These are phyloP conservation scores for Beauveria sp. DNA, from an alignment of 2,329 filamentous ascomycete species.

Conservation along the genomic window DNA sequence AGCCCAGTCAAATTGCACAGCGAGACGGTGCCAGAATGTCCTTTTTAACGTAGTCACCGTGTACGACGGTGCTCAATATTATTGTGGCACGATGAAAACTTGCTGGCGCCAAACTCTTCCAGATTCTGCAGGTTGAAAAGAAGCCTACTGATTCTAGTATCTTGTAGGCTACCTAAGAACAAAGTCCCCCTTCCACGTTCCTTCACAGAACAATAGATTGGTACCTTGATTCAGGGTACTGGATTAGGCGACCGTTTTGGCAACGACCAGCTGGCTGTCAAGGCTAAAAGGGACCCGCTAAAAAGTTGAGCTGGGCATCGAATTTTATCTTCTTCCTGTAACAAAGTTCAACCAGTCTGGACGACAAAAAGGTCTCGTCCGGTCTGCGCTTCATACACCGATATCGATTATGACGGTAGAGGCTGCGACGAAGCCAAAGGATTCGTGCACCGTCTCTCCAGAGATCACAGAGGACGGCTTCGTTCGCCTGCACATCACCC, in stretches of 20 bases:
- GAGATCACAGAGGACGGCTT: conserved; percentile 20
- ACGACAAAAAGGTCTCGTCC: neutral
- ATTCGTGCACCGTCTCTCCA: conserved; percentile 5
- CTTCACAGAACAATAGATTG: neutral
- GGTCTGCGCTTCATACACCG: neutral
- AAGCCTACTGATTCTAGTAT: too few species aligned
- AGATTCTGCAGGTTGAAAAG: too few species aligned
- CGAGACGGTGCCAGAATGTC: too few species aligned
- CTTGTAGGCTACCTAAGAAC: too few species aligned
- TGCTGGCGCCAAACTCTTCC: too few species aligned
- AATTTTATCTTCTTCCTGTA: neutral
- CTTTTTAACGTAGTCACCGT: too few species aligned
- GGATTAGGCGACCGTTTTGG: neutral
- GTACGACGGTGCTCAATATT: too few species aligned
- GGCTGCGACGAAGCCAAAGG: neutral
- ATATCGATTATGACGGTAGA: conserved; percentile 10
- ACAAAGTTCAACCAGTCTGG: neutral
- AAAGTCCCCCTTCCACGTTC: too few species aligned
- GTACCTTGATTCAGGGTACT: neutral
- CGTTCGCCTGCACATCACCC: conserved; percentile 70
- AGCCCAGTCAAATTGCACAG: too few species aligned
- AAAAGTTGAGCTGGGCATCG: conserved; percentile 10
- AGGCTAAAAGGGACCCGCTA: conserved; percentile 5
- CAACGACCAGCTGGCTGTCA: neutral
- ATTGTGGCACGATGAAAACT: too few species aligned